A percentile compares a stretch with the other conserved stretches of the same genome.
These are phyloP conservation scores for Nowakowskiella sp. DNA, from an alignment of 192 early-diverging fungal genomes.

Conservation along the genomic window DNA sequence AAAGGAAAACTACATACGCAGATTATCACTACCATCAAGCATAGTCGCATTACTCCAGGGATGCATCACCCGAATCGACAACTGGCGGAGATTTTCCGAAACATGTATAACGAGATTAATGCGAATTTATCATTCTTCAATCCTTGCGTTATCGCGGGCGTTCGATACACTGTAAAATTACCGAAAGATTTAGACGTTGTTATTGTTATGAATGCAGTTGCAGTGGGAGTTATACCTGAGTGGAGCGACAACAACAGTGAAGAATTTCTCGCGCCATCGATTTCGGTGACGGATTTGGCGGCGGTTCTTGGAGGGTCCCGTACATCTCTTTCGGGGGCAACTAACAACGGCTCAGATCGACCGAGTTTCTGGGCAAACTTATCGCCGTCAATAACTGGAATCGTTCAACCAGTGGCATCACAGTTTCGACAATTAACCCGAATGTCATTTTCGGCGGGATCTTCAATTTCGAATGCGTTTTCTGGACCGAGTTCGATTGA, in stretches of 20 bases:
- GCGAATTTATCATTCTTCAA: slow-evolving; percentile 53
- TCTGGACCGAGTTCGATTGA: too few species aligned
- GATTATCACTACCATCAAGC: slow-evolving; percentile 54
- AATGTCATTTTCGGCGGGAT: too few species aligned
- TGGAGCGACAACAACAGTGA: slow-evolving; percentile 3
- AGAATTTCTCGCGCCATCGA: not conserved
- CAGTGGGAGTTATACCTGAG: slow-evolving; percentile 36
- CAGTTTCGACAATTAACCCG: not conserved
- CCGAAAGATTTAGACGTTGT: slow-evolving; percentile 54
- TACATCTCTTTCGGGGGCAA: not conserved
- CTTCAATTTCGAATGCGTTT: too few species aligned
- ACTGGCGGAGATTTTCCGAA: slow-evolving; percentile 56
- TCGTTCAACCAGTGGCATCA: not conserved
- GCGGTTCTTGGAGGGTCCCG: not conserved
- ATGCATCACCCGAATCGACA: slow-evolving; percentile 68
- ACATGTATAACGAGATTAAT: slow-evolving; percentile 57
- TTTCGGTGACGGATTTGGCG: not conserved
- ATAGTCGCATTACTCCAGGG: slow-evolving; percentile 41
- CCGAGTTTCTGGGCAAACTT: not conserved
- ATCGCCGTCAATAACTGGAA: not conserved
- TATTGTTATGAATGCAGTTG: slow-evolving; percentile 54
- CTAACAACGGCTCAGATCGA: too few species aligned
- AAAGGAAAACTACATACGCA: slow-evolving; percentile 23
- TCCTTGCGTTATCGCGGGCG: slow-evolving; percentile 56
- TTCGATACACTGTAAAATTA: slow-evolving; percentile 55